These are phyloP conservation scores for Naganishia albida DNA, from an alignment of 1,284 basidiomycete species.

Conservation along the genomic window DNA sequence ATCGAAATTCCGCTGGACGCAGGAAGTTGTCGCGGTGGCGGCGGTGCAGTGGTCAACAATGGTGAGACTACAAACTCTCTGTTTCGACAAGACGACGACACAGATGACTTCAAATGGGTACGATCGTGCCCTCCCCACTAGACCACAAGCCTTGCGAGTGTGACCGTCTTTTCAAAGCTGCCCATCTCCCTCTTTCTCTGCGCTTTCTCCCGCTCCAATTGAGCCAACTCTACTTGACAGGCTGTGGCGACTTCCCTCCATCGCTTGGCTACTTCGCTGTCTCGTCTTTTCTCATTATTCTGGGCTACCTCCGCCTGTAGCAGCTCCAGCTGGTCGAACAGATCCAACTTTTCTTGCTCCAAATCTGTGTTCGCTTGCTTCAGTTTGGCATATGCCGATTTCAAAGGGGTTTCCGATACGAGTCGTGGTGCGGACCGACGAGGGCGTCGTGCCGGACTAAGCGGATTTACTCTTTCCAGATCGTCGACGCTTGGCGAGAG, in stretches of 20 bases:
- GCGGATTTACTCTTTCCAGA: background rate
- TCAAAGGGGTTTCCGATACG: too few species aligned
- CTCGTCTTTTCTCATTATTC: background rate
- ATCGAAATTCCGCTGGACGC: too few species aligned
- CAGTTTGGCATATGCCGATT: background rate
- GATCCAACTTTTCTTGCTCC: background rate
- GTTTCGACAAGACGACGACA: too few species aligned
- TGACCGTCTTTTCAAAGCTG: slow-evolving; percentile 12
- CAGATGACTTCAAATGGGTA: background rate
- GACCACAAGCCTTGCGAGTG: background rate
- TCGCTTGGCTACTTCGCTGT: background rate
- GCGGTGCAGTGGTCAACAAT: too few species aligned
- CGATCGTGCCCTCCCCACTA: background rate
- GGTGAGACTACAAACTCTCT: too few species aligned
- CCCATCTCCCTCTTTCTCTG: background rate
- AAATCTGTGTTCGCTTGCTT: background rate
- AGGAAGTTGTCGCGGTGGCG: too few species aligned
- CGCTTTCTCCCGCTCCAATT: slow-evolving; percentile 7
- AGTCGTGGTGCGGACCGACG: too few species aligned
- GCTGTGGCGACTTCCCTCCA: slow-evolving; percentile 17
- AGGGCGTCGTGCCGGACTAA: background rate
- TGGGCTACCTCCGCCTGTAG: background rate
- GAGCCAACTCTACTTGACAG: slow-evolving; percentile 20
- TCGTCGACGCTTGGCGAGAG: background rate
- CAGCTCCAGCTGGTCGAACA: background rate